Base-by-base conservation (phyloP, 176 grass and related monocot species). In the Cymbopogon citratus region DNA sequence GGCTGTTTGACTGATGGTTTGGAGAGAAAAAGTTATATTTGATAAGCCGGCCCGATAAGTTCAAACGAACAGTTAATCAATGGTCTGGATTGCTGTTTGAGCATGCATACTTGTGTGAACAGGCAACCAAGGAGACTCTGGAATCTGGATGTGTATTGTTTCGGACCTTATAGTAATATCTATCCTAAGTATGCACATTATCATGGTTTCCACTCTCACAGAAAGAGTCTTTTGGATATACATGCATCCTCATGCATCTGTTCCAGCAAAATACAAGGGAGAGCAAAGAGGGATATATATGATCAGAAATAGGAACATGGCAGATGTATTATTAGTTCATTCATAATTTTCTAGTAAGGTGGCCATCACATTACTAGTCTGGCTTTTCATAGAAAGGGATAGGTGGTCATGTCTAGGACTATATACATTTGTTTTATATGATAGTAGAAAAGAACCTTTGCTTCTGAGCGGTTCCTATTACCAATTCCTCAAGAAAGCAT, bases 371-470 rank as follows among this genome's bases (percentile, higher is more conserved):
- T 86, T 87, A 85, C 38, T 87, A 73, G 60, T 63, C 56, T 84
- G 66, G 40, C 83, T 96, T 89, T 92, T 74, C 74, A 3, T 64
- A 80, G 90, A 89, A 79, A 81, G 76, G 57, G 88, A 89, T 73
- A 31, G 36, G 80, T 76, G 77, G 62, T 85, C 40, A 26, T 41
- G 41, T 26, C 7, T 26, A 33, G 18, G 66, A 14, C 14, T 66
- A 13, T 33, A 13, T 33, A 44, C 14, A 66, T 28, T 57, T 24
- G 3, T 70, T 85, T 84, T 73, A 56, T 36, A 26, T 60, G 49
- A 67, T 71, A 31, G 77, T 57, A 39, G 65, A 75, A 71, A 33
- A 23, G 76, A 89, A 76, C n/a, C 49, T 75, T 77, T 74, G 25
- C 39, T 71, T 71, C 25, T 34, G 46, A 19, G 48, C 12, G 64